These are phyloP conservation scores for Exophiala viscosa DNA, from an alignment of 2,329 filamentous ascomycete species.

Conservation along the genomic window DNA sequence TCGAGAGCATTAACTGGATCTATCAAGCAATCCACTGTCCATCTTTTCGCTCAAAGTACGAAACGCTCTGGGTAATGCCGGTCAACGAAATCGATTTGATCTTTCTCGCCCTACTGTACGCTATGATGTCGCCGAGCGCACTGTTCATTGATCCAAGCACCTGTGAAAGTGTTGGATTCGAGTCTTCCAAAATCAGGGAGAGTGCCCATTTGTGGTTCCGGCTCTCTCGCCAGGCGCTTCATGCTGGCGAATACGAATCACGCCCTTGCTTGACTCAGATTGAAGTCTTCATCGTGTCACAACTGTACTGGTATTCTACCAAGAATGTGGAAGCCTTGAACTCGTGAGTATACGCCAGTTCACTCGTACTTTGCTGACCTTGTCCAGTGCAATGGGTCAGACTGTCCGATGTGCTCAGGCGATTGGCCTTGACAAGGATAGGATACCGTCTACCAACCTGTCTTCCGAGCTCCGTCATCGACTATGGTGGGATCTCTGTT, in stretches of 20 bases:
- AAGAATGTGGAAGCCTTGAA: conserved; percentile 33
- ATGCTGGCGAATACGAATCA: conserved; percentile 31
- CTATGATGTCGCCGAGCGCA: conserved; percentile 32
- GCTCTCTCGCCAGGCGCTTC: conserved; percentile 32
- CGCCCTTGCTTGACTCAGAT: conserved; percentile 31
- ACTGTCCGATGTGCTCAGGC: conserved; percentile 30
- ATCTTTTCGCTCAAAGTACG: conserved; percentile 29
- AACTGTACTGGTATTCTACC: conserved; percentile 34
- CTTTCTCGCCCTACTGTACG: conserved; percentile 33
- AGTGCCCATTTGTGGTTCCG: conserved; percentile 31
- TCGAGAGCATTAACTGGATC: conserved; percentile 34
- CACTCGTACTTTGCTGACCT: background rate
- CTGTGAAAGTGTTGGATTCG: conserved; percentile 17
- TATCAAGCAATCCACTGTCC: conserved; percentile 31
- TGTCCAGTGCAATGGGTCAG: conserved; percentile 23
- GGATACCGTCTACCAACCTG: conserved; percentile 19
- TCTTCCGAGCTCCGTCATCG: conserved; percentile 29
- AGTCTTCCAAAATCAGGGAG: conserved; percentile 20
- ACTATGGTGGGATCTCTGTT: conserved; percentile 30
- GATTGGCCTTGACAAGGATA: conserved; percentile 28
- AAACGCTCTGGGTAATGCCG: conserved; percentile 28
- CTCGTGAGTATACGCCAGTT: conserved; percentile 14
- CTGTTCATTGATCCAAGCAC: conserved; percentile 29
- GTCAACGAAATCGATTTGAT: conserved; percentile 32
- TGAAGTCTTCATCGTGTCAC: conserved; percentile 31